Percentiles rank a stretch among this genome's conserved stretches.
Evolutionary conservation across 2,329 filamentous ascomycete genomes (phyloP).

Genomic region (Diaporthe helianthi): DNA sequence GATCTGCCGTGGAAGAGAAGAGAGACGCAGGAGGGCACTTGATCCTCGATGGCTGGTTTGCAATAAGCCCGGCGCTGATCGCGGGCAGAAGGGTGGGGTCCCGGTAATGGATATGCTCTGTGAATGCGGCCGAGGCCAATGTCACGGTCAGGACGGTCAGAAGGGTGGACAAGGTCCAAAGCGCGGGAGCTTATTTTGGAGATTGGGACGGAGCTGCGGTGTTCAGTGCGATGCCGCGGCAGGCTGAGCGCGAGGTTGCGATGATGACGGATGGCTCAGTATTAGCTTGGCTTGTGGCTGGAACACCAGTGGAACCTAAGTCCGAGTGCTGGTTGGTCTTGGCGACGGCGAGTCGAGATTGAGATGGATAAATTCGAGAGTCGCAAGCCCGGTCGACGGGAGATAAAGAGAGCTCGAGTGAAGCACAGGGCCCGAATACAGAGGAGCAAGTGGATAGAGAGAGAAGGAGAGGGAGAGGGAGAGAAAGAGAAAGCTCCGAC

Average conservation of each 20-base stretch:
- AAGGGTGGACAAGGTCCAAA: constrained; percentile 3
- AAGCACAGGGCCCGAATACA: neutral
- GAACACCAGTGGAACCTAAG: constrained; percentile 29
- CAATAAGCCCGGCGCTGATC: constrained; percentile 18
- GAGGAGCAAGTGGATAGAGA: neutral
- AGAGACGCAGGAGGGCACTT: neutral
- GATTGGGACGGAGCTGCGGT: neutral
- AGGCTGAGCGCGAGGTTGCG: constrained; percentile 9
- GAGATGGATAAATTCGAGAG: neutral
- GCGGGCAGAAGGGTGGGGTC: neutral
- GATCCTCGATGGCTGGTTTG: constrained; percentile 23
- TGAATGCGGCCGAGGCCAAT: neutral
- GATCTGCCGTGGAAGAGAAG: neutral
- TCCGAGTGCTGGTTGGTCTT: constrained; percentile 17
- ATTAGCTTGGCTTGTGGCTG: constrained; percentile 27
- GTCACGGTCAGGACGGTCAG: neutral
- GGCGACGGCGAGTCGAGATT: constrained; percentile 15
- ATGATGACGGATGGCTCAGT: constrained; percentile 29
- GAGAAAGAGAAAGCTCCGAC: neutral
- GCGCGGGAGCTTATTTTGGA: constrained; percentile 24
- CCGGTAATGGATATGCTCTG: constrained; percentile 7
- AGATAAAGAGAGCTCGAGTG: neutral
- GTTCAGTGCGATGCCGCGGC: neutral
- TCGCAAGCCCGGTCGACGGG: neutral
- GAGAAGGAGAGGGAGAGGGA: neutral